A percentile compares a stretch with the other conserved stretches of the same genome.
phyloP scores from a whole-genome alignment of 306 rosid species.

The Trifolium fragiferum region DNA sequence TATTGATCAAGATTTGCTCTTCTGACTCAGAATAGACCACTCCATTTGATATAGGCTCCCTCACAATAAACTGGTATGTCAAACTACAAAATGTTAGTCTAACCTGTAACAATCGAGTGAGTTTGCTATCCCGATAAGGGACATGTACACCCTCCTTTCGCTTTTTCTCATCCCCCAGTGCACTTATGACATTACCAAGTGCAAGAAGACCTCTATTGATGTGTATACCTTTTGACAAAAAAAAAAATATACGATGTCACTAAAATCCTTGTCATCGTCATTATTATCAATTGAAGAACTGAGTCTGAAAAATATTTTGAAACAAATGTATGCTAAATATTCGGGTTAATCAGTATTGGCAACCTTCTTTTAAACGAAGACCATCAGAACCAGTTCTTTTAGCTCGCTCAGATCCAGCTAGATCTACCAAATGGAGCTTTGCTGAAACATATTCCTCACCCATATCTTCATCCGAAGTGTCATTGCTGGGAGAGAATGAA shows the following conservation, averaged over 20 bases:
- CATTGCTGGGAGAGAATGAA: slow-evolving; percentile 60
- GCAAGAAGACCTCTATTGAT: slow-evolving; percentile 90
- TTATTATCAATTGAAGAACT: slow-evolving; percentile 25
- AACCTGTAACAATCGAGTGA: slow-evolving; percentile 92
- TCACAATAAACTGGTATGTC: slow-evolving; percentile 7
- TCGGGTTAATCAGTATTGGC: slow-evolving; percentile 28
- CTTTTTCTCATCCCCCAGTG: slow-evolving; percentile 85
- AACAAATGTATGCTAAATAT: slow-evolving; percentile 27
- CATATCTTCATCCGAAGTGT: slow-evolving; percentile 71
- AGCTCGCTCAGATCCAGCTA: slow-evolving; percentile 92
- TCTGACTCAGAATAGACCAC: background rate
- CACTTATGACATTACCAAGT: slow-evolving; percentile 89
- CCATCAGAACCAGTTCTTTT: slow-evolving; percentile 86
- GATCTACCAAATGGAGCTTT: slow-evolving; percentile 88
- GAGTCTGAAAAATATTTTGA: slow-evolving; percentile 12
- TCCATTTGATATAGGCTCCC: background rate
- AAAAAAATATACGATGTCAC: slow-evolving; percentile 12
- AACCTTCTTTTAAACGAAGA: slow-evolving; percentile 81
- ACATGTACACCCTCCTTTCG: slow-evolving; percentile 80
- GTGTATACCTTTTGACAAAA: slow-evolving; percentile 66
- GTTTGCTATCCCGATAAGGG: slow-evolving; percentile 89
- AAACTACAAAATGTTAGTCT: slow-evolving; percentile 41
- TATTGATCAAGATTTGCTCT: background rate
- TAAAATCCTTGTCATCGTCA: slow-evolving; percentile 12
- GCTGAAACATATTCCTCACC: slow-evolving; percentile 87